These are phyloP conservation scores for Magnaporthiopsis rhizophila DNA, from an alignment of 2,329 filamentous ascomycete species.

Conservation along the genomic window DNA sequence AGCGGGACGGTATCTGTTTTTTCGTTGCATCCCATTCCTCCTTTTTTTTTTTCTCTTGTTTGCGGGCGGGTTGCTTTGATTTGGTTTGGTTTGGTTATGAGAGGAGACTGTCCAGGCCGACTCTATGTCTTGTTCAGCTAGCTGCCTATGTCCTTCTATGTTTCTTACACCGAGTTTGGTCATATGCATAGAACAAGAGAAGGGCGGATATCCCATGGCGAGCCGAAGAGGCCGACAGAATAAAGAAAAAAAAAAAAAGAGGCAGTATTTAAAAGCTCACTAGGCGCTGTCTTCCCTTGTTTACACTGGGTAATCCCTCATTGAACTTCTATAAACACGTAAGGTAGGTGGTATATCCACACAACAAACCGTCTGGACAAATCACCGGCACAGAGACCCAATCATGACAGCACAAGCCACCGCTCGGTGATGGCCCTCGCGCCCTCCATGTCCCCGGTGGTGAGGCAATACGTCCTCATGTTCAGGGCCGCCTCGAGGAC, in stretches of 20 bases:
- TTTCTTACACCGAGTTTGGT: not conserved
- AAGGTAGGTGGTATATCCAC: too few relatives aligned
- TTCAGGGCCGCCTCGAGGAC: constrained; percentile 67
- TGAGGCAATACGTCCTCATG: constrained; percentile 57
- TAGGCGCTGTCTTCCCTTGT: not conserved
- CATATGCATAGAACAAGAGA: not conserved
- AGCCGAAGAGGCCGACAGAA: not conserved
- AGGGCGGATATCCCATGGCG: too few relatives aligned
- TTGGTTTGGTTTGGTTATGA: not conserved
- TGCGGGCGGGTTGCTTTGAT: too few relatives aligned
- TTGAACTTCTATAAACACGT: not conserved
- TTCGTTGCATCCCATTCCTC: not conserved
- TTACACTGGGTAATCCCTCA: not conserved
- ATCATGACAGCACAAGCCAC: constrained; percentile 42
- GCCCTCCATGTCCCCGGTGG: constrained; percentile 53
- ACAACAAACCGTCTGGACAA: not conserved
- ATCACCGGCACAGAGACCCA: not conserved
- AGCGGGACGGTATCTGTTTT: not conserved
- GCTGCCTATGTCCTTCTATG: not conserved
- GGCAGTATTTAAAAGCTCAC: not conserved
- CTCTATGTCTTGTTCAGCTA: not conserved
- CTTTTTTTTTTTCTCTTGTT: not conserved
- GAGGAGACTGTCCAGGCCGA: not conserved
- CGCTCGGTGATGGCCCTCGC: constrained; percentile 53
- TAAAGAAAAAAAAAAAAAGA: not conserved